Conservation (phyloP, 345 rosid genomes). For the Passiflora organensis region DNA sequence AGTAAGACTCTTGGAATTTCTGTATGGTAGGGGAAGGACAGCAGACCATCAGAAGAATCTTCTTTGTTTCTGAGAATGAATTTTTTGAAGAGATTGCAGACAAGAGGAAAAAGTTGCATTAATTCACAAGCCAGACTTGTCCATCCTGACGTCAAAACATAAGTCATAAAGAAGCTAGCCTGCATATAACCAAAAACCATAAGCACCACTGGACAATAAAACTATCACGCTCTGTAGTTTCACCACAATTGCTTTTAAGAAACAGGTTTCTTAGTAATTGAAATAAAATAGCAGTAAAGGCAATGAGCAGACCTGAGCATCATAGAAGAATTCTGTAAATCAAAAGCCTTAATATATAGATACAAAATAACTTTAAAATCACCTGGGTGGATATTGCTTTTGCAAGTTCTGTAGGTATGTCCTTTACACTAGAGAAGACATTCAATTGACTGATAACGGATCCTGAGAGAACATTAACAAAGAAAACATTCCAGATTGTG, state of each 20-base stretch:
- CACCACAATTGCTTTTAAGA: no score
- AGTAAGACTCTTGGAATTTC: conserved; percentile 79
- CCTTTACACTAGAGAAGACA: conserved; percentile 53
- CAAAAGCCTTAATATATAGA: conserved; percentile 1
- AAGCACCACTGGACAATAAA: no score
- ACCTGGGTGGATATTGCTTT: conserved; percentile 78
- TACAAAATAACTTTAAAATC: conserved; percentile 9
- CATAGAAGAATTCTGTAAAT: neutral
- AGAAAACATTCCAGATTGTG: conserved; percentile 95
- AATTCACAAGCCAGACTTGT: conserved; percentile 72
- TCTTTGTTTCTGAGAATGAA: conserved; percentile 35
- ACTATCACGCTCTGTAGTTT: neutral
- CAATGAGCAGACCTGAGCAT: no score
- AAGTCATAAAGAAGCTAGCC: conserved; percentile 92
- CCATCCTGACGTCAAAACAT: conserved; percentile 85
- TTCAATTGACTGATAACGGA: conserved; percentile 50
- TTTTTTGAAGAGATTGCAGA: conserved; percentile 46
- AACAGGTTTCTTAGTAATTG: no score
- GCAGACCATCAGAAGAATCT: conserved; percentile 36
- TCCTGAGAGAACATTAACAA: conserved; percentile 75
- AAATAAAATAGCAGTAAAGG: no score
- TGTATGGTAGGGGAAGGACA: conserved; percentile 75
- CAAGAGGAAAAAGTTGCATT: conserved; percentile 58
- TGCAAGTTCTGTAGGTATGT: conserved; percentile 64
- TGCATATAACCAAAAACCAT: conserved; percentile 33